phyloP scores from a whole-genome alignment of 2,329 filamentous ascomycete species.

The Hymenoscyphus repandus region DNA sequence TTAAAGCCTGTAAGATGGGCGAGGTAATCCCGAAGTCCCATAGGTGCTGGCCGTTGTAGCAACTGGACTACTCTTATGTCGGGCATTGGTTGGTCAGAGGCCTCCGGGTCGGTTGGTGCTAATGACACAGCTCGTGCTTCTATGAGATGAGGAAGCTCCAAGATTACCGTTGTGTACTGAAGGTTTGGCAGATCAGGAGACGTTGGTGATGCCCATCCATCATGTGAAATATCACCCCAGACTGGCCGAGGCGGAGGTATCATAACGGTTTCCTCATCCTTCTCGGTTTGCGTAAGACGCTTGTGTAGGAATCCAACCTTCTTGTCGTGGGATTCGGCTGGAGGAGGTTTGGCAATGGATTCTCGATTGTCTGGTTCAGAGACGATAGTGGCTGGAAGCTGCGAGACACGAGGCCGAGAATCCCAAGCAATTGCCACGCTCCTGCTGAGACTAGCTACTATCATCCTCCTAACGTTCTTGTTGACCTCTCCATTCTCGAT shows the following conservation, averaged over 20 bases:
- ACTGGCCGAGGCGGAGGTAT: constrained; percentile 31
- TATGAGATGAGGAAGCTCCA: constrained; percentile 81
- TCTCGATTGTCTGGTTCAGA: constrained; percentile 27
- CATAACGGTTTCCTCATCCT: constrained; percentile 17
- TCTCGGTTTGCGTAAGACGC: constrained; percentile 9
- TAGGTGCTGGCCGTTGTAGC: constrained; percentile 63
- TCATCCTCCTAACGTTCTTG: constrained; percentile 68
- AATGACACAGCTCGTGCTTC: constrained; percentile 91
- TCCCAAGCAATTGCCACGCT: constrained; percentile 81
- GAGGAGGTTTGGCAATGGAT: constrained; percentile 18
- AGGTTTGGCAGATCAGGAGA: constrained; percentile 70
- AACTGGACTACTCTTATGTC: constrained; percentile 65
- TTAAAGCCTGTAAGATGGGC: constrained; percentile 62
- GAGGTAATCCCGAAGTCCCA: constrained; percentile 77
- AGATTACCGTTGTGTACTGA: constrained; percentile 76
- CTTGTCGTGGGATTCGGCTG: constrained; percentile 8
- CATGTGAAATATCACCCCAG: constrained; percentile 83
- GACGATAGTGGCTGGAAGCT: constrained; percentile 26
- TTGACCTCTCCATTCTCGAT: constrained; percentile 80
- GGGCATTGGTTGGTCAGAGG: constrained; percentile 41
- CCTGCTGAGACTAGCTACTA: constrained; percentile 64
- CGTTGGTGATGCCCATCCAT: constrained; percentile 81
- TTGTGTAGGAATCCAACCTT: constrained; percentile 6
- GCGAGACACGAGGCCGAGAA: constrained; percentile 59
- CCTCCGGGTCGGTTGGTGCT: constrained; percentile 51